phyloP scores from a whole-genome alignment of 2,329 filamentous ascomycete genomes.

The Fusarium brevicatenulatum region DNA sequence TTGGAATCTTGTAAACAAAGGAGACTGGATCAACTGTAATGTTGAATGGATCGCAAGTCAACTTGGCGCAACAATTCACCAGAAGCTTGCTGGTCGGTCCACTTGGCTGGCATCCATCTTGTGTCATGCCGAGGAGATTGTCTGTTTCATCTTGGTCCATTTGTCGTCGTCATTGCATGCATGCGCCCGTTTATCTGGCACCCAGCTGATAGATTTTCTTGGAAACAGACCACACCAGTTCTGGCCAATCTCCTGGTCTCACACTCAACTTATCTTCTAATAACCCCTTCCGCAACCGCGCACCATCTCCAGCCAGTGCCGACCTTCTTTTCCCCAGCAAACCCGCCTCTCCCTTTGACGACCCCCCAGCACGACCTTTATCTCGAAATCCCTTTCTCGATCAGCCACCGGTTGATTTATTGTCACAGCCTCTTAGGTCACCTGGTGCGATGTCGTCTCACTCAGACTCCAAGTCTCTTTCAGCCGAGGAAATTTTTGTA shows the following conservation, averaged over 20 bases:
- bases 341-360: conserved; percentile 68
- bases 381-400: conserved; percentile 83
- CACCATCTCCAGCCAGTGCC: conserved; percentile 65
- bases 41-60: conserved; percentile 35
- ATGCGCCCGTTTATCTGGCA: conserved; percentile 44
- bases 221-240: conserved; percentile 42
- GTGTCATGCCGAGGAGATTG: conserved; percentile 49
- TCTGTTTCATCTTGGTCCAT: conserved; percentile 46
- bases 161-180: conserved; percentile 46
- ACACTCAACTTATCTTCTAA: conserved; percentile 79
- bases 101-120: conserved; percentile 44
- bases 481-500: conserved; percentile 81
- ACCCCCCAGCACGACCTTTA: conserved; percentile 67
- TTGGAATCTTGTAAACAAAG: conserved; percentile 38
- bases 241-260: conserved; percentile 54
- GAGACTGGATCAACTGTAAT: conserved; percentile 33
- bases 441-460: conserved; percentile 62
- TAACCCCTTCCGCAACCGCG: conserved; percentile 82
- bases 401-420: conserved; percentile 52
- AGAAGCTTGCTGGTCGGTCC: conserved; percentile 38
- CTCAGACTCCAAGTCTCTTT: conserved; percentile 58
- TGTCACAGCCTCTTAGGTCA: conserved; percentile 53
- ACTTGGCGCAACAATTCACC: conserved; percentile 43
- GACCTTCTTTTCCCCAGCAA: conserved; percentile 50
- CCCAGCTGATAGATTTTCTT: conserved; percentile 41